Percentiles rank a stretch among this genome's conserved stretches.
These are phyloP conservation scores for Metschnikowia hibisci DNA, from an alignment of 805 yeast genomes.

Conservation along the genomic window DNA sequence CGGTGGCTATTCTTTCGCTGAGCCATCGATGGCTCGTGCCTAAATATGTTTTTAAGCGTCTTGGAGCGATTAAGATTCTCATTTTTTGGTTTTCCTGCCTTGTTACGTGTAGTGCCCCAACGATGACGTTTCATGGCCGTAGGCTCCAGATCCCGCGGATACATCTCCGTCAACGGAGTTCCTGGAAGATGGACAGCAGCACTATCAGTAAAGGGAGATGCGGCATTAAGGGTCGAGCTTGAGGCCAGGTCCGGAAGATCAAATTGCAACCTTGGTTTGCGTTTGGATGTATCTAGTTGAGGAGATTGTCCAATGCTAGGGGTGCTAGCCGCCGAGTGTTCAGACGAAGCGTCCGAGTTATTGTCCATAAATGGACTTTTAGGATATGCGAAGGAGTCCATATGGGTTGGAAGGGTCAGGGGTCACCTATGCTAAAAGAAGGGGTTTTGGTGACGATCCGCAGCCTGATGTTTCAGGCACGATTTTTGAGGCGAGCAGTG, in stretches of 20 bases:
- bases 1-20: not conserved
- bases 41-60: conserved; percentile 48
- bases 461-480: not conserved
- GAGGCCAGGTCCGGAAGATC: conserved; percentile 22
- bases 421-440: not conserved
- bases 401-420: not conserved
- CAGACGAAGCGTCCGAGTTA: conserved; percentile 10
- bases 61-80: conserved; percentile 51
- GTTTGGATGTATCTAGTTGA: conserved; percentile 9
- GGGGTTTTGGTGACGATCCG: not conserved
- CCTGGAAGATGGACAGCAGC: conserved; percentile 11
- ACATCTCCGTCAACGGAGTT: conserved; percentile 14
- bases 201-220: conserved; percentile 31
- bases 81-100: conserved; percentile 58
- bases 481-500: not conserved
- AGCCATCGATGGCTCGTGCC: conserved; percentile 16
- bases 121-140: conserved; percentile 72
- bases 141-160: conserved; percentile 11
- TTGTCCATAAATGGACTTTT: conserved; percentile 17
- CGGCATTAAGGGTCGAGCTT: conserved; percentile 2
- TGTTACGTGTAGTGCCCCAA: conserved; percentile 88
- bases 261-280: conserved; percentile 30
- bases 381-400: conserved; percentile 17
- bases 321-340: conserved; percentile 5
- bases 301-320: conserved; percentile 19